Base-by-base conservation (phyloP, 805 yeast species). In the Candida boidinii region DNA sequence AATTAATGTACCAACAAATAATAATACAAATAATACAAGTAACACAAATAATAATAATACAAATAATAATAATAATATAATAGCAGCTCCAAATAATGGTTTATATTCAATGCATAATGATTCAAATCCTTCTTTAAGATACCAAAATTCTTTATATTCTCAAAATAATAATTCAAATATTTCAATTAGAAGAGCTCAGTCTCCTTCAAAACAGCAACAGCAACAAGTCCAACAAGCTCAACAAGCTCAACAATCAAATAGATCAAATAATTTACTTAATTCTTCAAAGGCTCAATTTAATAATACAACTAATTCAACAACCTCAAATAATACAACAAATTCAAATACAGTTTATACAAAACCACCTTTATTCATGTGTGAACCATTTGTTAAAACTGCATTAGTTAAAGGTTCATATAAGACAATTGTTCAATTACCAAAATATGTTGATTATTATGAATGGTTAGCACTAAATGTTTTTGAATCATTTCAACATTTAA, bases 381-480 rank as follows among this genome's bases (percentile, higher is more conserved):
- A 88, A 46, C 97, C 96, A 11, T 92, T 83, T 54, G 92, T 88
- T 5, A 79, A 88, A 40, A 85, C 96, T 0, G 94, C 97, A 0
- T 63, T 92, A 23, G 98, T 94, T 14, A 92, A 90, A 52, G 99
- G 99, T 13, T 83, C 95, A 0, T 92, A 87, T 63, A 87, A 84
- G 50, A 88, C 98, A 1, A 92, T 92, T 43, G 96, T 92, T 1
- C 95, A 85, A 51, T 64, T 86, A 16, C 98, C 99, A 14, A 86
- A 85, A 51, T 90, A 90, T 51, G 96, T 94, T 10, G 97, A 92
- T 49, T 69, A 75, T 38, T 84, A 87, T 35, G 99, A 92, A 55
- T 92, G 99, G 99, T 66, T 92, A 13, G 96, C 97, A 2, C 70
- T 92, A 35, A 92, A 87, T 54, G 76, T 85, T 6, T 88, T 88